phyloP scores from a whole-genome alignment of 1,139 yeast species.

The Debaryomycetaceae sp. region DNA sequence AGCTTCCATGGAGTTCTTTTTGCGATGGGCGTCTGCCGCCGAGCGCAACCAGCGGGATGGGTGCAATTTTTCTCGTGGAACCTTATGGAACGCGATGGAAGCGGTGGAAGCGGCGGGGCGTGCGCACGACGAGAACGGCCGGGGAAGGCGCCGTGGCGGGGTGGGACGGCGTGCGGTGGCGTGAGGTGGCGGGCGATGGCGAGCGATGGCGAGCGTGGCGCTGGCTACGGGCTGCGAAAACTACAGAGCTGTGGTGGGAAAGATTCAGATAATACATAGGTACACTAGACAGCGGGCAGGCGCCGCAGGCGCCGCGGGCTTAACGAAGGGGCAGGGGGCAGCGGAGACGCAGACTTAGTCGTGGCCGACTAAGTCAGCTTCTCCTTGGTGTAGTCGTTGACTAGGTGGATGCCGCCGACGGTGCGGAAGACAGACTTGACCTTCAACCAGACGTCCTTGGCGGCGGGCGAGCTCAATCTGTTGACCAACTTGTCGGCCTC shows the following conservation, averaged over 20 bases:
- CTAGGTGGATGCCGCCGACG: constrained; percentile 28
- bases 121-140: background rate
- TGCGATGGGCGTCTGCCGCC: background rate
- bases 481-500: constrained; percentile 63
- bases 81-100: background rate
- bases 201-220: background rate
- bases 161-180: background rate
- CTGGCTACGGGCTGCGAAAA: background rate
- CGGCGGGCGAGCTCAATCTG: constrained; percentile 56
- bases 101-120: background rate
- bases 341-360: background rate
- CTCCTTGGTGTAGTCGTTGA: constrained; percentile 35
- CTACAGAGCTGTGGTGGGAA: background rate
- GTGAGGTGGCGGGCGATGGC: background rate
- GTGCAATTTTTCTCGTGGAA: background rate
- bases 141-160: background rate
- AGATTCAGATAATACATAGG: background rate
- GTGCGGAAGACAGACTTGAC: constrained; percentile 47
- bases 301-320: too few species aligned
- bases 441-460: constrained; percentile 60
- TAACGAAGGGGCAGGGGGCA: too few species aligned
- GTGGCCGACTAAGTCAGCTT: constrained; percentile 7
- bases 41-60: background rate
- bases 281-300: background rate
- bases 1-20: background rate